phyloP scores from a whole-genome alignment of 495 filamentous ascomycete genomes.

The Penicillium cataractarum region DNA sequence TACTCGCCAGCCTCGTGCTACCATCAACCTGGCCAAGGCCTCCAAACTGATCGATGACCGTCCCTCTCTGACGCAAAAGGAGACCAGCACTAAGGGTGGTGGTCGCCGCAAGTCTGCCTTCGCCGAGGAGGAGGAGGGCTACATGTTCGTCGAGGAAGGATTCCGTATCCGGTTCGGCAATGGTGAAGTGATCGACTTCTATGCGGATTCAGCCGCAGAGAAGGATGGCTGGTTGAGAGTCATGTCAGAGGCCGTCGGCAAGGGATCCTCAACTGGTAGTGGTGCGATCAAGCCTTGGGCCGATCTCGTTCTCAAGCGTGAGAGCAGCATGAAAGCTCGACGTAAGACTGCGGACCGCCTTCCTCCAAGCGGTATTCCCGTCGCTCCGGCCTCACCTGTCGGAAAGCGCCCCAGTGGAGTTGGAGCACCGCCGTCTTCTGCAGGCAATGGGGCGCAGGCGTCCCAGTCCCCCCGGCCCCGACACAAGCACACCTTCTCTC shows the following conservation, averaged over 20 bases:
- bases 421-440: constrained; percentile 34
- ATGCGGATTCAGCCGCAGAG: constrained; percentile 81
- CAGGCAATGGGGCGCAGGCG: constrained; percentile 33
- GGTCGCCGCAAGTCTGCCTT: constrained; percentile 90
- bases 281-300: constrained; percentile 69
- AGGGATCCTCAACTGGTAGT: constrained; percentile 51
- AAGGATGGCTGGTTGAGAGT: constrained; percentile 96
- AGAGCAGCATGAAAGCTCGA: constrained; percentile 41
- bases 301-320: constrained; percentile 71
- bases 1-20: constrained; percentile 91
- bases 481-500: constrained; percentile 50
- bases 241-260: constrained; percentile 81
- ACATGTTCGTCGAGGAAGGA: constrained; percentile 99
- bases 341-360: constrained; percentile 38
- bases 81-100: constrained; percentile 72
- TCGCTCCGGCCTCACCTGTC: constrained; percentile 26
- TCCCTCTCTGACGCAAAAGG: constrained; percentile 76
- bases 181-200: constrained; percentile 97
- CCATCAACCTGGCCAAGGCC: constrained; percentile 94
- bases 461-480: constrained; percentile 34
- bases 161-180: constrained; percentile 98
- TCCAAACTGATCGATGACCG: constrained; percentile 93
- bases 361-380: constrained; percentile 20
- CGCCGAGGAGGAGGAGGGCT: constrained; percentile 97
- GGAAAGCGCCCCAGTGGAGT: constrained; percentile 30